A percentile compares a stretch with the other conserved stretches of the same genome.
Conservation (phyloP, 257 asterid genomes). For the Petunia axillaris region DNA sequence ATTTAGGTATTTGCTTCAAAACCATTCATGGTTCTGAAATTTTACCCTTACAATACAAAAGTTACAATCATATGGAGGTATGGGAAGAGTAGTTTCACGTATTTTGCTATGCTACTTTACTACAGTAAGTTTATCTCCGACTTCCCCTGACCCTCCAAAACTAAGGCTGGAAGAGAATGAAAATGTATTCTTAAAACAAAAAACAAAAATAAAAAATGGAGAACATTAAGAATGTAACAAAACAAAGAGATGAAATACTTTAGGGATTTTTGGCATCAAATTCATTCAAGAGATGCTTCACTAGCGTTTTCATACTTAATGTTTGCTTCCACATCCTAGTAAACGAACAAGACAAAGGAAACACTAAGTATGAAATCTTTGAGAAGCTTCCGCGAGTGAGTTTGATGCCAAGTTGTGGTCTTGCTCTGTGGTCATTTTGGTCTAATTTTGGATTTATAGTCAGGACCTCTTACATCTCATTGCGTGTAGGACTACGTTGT, state of each 20-base stretch:
- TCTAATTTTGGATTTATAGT: constrained; percentile 25
- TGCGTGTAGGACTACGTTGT: constrained; percentile 26
- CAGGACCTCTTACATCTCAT: constrained; percentile 26
- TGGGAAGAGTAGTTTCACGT: neutral
- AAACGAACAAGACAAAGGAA: neutral
- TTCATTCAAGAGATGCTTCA: neutral
- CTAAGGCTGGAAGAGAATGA: constrained; percentile 12
- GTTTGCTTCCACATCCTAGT: neutral
- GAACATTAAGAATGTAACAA: neutral
- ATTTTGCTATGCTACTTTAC: constrained; percentile 6
- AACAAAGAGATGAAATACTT: neutral
- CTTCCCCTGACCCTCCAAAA: constrained; percentile 23
- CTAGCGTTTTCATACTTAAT: neutral
- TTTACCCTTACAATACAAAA: neutral
- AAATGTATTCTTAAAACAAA: no score
- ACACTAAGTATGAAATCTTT: constrained; percentile 7
- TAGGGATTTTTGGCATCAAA: neutral
- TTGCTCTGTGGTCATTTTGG: constrained; percentile 26
- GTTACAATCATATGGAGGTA: constrained; percentile 1
- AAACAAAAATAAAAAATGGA: no score
- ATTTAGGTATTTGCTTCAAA: neutral
- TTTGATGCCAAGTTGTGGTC: constrained; percentile 21
- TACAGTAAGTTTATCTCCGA: constrained; percentile 6
- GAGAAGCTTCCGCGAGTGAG: constrained; percentile 12
- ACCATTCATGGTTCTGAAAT: neutral